Evolutionary conservation across 495 filamentous ascomycete genomes (phyloP).

Genomic region (Zalerion maritima): DNA sequence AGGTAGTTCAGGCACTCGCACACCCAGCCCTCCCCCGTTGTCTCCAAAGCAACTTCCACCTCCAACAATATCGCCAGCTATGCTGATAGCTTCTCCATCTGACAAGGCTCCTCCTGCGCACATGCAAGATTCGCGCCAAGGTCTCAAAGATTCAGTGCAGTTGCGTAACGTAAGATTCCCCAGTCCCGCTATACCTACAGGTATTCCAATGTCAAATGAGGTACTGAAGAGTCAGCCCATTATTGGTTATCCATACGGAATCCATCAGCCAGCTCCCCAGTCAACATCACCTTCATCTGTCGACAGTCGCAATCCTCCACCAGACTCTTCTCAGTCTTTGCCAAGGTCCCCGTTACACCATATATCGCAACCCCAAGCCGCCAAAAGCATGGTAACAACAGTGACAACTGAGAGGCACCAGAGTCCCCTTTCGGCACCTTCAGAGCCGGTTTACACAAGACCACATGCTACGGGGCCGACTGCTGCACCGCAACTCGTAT

Average conservation of each 20-base stretch:
- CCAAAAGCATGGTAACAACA: too few species aligned
- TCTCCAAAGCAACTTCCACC: conserved; percentile 20
- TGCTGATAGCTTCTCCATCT: conserved; percentile 1
- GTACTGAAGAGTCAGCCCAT: too few species aligned
- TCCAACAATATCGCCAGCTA: conserved; percentile 5
- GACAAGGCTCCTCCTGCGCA: conserved; percentile 3
- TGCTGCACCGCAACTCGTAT: conserved; percentile 4
- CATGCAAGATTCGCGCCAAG: conserved; percentile 3
- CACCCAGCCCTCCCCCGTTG: conserved; percentile 12
- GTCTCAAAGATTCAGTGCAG: too few species aligned
- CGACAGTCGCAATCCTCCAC: conserved; percentile 1
- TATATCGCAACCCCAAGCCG: too few species aligned
- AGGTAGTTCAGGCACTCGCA: conserved; percentile 5
- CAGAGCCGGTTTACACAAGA: neutral
- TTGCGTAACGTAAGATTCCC: too few species aligned
- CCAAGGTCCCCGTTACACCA: conserved; percentile 5
- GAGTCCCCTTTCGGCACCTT: neutral
- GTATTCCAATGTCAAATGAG: too few species aligned
- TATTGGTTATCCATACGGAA: too few species aligned
- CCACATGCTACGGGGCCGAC: neutral
- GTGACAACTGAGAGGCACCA: neutral
- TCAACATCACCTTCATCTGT: neutral
- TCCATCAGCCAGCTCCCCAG: neutral
- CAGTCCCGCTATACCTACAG: too few species aligned
- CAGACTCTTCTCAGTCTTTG: conserved; percentile 11